phyloP scores from a whole-genome alignment of 768 basidiomycete species.

The Crepidotus variabilis region DNA sequence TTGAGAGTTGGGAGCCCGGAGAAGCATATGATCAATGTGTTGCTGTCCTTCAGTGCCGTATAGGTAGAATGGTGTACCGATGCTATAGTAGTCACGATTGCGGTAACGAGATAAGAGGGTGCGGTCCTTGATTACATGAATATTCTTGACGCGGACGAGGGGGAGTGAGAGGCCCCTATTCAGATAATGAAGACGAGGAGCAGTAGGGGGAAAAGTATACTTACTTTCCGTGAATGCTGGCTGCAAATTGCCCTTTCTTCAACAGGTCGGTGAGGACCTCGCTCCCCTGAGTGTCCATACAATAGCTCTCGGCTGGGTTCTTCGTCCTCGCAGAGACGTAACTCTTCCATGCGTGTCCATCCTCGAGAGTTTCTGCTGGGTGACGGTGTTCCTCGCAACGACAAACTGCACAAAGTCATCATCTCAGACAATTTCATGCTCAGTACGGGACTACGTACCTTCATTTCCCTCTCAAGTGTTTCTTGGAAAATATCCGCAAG shows the following conservation, averaged over 20 bases:
- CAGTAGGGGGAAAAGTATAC: not conserved
- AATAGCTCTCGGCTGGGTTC: slow-evolving; percentile 17
- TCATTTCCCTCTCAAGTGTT: slow-evolving; percentile 28
- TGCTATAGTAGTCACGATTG: slow-evolving; percentile 19
- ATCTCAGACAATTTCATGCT: not conserved
- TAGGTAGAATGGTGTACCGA: slow-evolving; percentile 33
- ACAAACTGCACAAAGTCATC: slow-evolving; percentile 11
- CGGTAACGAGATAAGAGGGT: slow-evolving; percentile 23
- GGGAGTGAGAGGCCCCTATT: slow-evolving; percentile 9
- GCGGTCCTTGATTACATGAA: slow-evolving; percentile 25
- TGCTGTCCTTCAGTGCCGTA: slow-evolving; percentile 25
- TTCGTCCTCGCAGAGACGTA: slow-evolving; percentile 14
- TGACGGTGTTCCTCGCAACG: slow-evolving; percentile 28
- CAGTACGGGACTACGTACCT: slow-evolving; percentile 17
- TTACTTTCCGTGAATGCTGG: not conserved
- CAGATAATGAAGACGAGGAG: slow-evolving; percentile 1
- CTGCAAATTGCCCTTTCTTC: not conserved
- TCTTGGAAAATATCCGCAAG: slow-evolving; percentile 29
- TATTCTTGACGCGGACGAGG: slow-evolving; percentile 17
- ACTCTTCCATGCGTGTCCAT: not conserved
- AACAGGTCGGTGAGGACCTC: not conserved
- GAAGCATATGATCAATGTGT: slow-evolving; percentile 32
- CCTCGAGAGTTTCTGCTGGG: slow-evolving; percentile 18
- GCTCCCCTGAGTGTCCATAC: slow-evolving; percentile 6
- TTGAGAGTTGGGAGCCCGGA: slow-evolving; percentile 23